A percentile compares a stretch with the other conserved stretches of the same genome.
Evolutionary conservation across 108 stramenopile genomes (phyloP).

Genomic region (Nannochloropsis salina): DNA sequence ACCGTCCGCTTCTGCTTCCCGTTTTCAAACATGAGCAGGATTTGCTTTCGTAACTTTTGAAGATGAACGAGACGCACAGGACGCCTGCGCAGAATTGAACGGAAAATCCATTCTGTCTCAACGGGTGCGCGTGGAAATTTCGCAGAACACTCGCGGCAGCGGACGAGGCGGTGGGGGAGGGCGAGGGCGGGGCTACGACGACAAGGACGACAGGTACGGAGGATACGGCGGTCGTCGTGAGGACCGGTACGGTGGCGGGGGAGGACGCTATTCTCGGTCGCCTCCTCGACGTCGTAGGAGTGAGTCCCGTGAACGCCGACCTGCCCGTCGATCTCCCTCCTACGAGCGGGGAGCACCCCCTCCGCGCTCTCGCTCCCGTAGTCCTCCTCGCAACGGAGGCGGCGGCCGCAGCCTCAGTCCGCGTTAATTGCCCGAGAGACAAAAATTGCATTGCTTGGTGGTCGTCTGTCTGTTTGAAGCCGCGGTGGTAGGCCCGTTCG

Average conservation of each 20-base stretch:
- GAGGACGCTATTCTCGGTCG: background rate
- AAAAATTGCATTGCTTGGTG: too few relatives aligned
- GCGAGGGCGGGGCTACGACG: background rate
- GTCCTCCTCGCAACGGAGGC: background rate
- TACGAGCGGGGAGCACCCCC: background rate
- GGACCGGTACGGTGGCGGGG: background rate
- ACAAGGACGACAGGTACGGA: background rate
- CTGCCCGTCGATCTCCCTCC: background rate
- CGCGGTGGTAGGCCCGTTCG: too few relatives aligned
- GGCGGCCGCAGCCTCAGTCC: background rate
- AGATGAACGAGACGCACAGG: conserved; percentile 8
- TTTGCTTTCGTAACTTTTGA: conserved; percentile 25
- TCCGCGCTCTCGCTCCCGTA: background rate
- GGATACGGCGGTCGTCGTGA: background rate
- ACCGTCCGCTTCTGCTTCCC: background rate
- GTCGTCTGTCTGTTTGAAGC: too few relatives aligned
- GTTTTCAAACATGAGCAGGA: background rate
- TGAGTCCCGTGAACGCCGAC: background rate
- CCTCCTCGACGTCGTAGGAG: background rate
- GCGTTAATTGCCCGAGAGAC: background rate
- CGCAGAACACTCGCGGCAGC: background rate
- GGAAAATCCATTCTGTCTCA: background rate
- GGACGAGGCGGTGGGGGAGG: conserved; percentile 3
- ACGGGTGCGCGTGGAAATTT: conserved; percentile 15
- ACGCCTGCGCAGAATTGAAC: background rate